Conservation (phyloP, 2,329 filamentous ascomycete genomes). For the Colletotrichum sp. region DNA sequence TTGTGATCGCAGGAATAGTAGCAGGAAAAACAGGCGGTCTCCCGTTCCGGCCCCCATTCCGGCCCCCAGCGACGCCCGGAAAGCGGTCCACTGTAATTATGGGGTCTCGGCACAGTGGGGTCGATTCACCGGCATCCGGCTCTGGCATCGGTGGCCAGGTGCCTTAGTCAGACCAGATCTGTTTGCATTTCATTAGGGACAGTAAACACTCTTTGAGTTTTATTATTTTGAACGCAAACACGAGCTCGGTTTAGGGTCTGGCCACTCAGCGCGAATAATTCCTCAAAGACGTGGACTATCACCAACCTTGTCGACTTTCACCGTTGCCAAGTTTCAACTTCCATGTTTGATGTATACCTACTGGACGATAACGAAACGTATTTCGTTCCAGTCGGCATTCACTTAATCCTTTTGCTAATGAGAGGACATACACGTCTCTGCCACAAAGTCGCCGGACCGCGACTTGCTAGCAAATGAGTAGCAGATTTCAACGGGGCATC, state of each 20-base stretch:
- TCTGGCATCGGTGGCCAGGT: not conserved
- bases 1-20: not conserved
- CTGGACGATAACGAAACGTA: not conserved
- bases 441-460: not conserved
- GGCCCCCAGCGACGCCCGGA: not conserved
- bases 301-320: not conserved
- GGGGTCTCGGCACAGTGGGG: not conserved
- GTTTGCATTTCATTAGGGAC: not conserved
- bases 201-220: not conserved
- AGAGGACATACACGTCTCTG: not conserved
- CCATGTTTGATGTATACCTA: not conserved
- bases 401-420: not conserved
- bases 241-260: not conserved
- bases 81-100: not conserved
- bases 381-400: not conserved
- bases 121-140: not conserved
- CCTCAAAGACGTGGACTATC: not conserved
- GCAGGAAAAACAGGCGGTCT: not conserved
- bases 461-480: not conserved
- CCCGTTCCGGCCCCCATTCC: not conserved
- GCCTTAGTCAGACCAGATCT: not conserved
- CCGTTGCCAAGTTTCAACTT: not conserved
- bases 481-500: not conserved
- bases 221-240: rapidly evolving
- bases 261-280: not conserved